A percentile compares a stretch with the other conserved stretches of the same genome.
Conservation (phyloP, 208 protist genomes). For the Leishmania aethiopica region DNA sequence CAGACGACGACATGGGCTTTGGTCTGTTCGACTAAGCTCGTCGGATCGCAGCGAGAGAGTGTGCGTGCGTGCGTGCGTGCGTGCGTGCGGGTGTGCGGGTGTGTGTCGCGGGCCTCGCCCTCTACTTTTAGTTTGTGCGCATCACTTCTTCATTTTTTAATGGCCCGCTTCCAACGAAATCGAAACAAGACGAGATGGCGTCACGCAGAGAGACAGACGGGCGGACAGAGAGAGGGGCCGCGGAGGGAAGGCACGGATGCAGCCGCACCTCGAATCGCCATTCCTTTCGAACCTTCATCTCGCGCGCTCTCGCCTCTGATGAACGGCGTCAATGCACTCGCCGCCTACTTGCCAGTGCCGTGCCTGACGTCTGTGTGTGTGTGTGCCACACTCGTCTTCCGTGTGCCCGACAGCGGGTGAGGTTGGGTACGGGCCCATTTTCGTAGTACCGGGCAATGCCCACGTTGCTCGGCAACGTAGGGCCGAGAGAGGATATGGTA, state of each 20-base stretch:
- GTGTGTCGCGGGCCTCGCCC: too few species aligned
- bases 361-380: neutral
- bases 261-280: neutral
- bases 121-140: neutral
- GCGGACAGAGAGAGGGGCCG: too few species aligned
- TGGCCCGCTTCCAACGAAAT: too few species aligned
- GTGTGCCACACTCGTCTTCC: neutral
- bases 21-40: constrained; percentile 87
- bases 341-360: neutral
- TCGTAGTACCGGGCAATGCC: too few species aligned
- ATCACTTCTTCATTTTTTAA: neutral
- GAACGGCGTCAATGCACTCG: neutral
- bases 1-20: constrained; percentile 88
- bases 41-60: neutral
- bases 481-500: neutral
- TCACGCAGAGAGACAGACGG: too few species aligned
- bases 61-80: neutral
- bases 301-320: neutral
- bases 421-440: too few species aligned
- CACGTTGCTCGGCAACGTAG: neutral
- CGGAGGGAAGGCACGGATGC: too few species aligned
- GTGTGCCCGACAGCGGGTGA: neutral
- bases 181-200: too few species aligned
- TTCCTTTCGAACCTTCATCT: neutral
- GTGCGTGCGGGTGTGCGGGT: neutral